Evolutionary conservation across 768 basidiomycete species (phyloP), one percentile per base, ranked within the genome.

Genomic region (Leccinum incarnatum): DNA sequence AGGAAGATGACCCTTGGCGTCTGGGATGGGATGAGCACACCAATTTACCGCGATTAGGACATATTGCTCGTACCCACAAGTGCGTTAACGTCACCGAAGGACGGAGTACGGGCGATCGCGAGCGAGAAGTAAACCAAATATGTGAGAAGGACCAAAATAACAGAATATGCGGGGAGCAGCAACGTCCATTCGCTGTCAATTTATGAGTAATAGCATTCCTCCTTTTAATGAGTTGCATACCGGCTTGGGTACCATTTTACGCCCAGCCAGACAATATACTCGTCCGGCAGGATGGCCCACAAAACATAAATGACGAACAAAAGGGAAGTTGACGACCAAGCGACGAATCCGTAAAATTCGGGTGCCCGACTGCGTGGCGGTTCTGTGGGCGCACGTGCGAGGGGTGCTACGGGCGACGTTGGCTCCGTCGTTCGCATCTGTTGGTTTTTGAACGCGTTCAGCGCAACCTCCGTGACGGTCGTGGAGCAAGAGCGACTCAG

Each of bases 261-360:
- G 9, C 93, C 93, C 10, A 83, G 69, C 75, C 78, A 77, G 40
- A 80, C 54, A 55, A 95, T 86, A 70, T 78, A 85, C 32, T 79
- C 77, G 68, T 92, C 89, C 5, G 93, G 92, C 14, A 91, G 76
- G 37, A 93, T 70, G 1, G 88, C 90, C 93, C 93, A 95, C 6
- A 93, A 74, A 34, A 93, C 66, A 69, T 89, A 93, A 25, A 89
- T 66, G 54, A 82, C 71, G 67, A 89, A 94, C 2, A 84, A 72
- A 27, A 93, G 73, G 53, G 82, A 85, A 0, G 93, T 93, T 0
- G 85, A 85, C 9, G 86, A 85, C 87, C 86, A 91, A 15, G 89
- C 90, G 5, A 89, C 90, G 69, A 94, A 95, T n/a, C 93, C 93
- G 64, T 93, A 93, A 67, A 93, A 88, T 74, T 95, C 93, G 46